Base-by-base conservation (phyloP, 2,329 filamentous ascomycete species). In the Seiridium cupressi region DNA sequence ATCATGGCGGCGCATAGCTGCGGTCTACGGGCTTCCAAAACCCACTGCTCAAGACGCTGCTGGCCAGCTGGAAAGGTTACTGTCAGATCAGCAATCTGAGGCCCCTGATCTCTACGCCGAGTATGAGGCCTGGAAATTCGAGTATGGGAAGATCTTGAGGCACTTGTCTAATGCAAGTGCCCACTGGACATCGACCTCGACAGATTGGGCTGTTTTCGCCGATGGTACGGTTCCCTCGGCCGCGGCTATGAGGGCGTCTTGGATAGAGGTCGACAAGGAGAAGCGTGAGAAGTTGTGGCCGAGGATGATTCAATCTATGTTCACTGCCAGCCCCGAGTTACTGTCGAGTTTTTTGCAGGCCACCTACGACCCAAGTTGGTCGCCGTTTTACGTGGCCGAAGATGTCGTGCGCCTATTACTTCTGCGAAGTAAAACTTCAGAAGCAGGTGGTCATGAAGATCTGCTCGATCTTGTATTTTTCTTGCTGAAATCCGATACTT, bases 321-420 rank as follows among this genome's bases (percentile, higher is more conserved):
- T 70, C 18, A 53, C 57, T 11, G 62, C 63, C 34, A 65, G 63
- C n/a, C 62, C 65, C 5, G 40, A 55, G n/a, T 38, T 57, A 5
- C 40, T 72, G 10, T 56, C 59, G 4, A 54, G 59, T 44, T 65
- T 73, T 26, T 58, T 73, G 31, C 57, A 60, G 5, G 61, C 63
- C 13, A 71, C 70, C 8, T 71, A 72, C 49, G 60, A 71, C 40
- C 55, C 69, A 38, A 62, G 64, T 4, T 68, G 64, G 65, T 70
- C 69, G 48, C 68, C 69, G 51, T 68, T 60, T 49, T 73, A 72
- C 54, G 57, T 72, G 32, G 57, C 72, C 18, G 72, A 73, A 48
- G 72, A 73, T 58, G 32, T 64, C 6, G 47, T 70, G 9, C 68
- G 70, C 47, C 38, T 70, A 31, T 64, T 72, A 55, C 60, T 58